Percentiles rank a stretch among this genome's conserved stretches.
Evolutionary conservation across 2,329 filamentous ascomycete species (phyloP).

Genomic region (Emergomyces orientalis): DNA sequence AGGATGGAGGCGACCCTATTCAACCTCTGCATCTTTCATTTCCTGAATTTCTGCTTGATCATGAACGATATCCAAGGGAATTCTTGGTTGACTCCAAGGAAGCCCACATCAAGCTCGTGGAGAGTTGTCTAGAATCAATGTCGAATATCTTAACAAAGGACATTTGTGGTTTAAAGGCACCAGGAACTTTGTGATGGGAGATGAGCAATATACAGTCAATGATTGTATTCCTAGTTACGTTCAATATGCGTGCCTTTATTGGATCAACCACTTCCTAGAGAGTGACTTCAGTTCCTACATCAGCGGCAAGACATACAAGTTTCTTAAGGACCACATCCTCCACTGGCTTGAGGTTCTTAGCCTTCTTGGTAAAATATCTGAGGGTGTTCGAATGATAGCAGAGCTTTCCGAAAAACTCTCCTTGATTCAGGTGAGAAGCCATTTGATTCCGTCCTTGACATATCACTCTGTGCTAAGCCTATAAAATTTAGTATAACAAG

Average conservation of each 20-base stretch:
- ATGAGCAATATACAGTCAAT: conserved; percentile 8
- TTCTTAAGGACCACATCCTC: background rate
- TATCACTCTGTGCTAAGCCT: background rate
- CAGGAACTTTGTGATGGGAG: background rate
- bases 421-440: background rate
- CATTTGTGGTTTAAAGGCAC: conserved; percentile 9
- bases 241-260: conserved; percentile 20
- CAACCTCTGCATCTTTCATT: conserved; percentile 21
- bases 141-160: conserved; percentile 6
- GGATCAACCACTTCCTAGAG: conserved; percentile 17
- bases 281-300: background rate
- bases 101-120: conserved; percentile 22
- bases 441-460: background rate
- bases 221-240: conserved; percentile 13
- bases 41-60: conserved; percentile 22
- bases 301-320: background rate
- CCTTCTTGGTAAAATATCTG: background rate
- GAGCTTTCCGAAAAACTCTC: background rate
- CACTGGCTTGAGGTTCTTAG: background rate
- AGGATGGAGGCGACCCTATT: conserved; percentile 8
- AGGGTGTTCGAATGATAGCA: background rate
- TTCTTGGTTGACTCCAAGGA: conserved; percentile 25
- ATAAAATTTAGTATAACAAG: background rate
- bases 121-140: conserved; percentile 19
- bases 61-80: conserved; percentile 11